These are phyloP conservation scores for Ustilago lituana DNA, from an alignment of 1,284 basidiomycete species.

Conservation along the genomic window DNA sequence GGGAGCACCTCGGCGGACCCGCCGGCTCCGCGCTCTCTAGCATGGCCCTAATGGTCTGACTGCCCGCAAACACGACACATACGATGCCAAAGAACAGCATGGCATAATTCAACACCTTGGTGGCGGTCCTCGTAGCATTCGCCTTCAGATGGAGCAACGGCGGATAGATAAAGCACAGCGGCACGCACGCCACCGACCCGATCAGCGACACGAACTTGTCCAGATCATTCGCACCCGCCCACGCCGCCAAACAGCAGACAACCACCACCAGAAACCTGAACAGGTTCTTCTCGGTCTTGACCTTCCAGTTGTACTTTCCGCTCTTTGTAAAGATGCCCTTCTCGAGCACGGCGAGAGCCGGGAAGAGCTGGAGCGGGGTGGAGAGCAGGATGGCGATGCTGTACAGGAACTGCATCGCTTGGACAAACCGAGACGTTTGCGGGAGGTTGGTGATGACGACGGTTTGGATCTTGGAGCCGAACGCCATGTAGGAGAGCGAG, in stretches of 20 bases:
- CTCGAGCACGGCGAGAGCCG: constrained; percentile 95
- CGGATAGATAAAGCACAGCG: constrained; percentile 90
- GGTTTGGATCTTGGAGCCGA: constrained; percentile 86
- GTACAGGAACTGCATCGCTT: constrained; percentile 75
- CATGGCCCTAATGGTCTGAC: constrained; percentile 73
- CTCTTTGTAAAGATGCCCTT: constrained; percentile 85
- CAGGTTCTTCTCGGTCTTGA: constrained; percentile 86
- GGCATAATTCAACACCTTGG: constrained; percentile 79
- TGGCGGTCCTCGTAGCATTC: constrained; percentile 75
- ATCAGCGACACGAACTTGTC: constrained; percentile 97
- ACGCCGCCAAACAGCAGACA: constrained; percentile 80
- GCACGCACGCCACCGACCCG: constrained; percentile 92
- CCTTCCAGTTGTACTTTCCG: constrained; percentile 79
- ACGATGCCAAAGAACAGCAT: constrained; percentile 83
- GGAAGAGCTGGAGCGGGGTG: constrained; percentile 89
- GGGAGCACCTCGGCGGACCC: constrained; percentile 29
- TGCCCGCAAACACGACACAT: constrained; percentile 86
- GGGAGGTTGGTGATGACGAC: constrained; percentile 96
- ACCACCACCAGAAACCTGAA: constrained; percentile 83
- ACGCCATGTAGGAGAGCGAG: constrained; percentile 85
- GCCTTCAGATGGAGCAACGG: constrained; percentile 92
- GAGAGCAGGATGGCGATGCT: constrained; percentile 87
- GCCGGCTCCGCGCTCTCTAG: constrained; percentile 24
- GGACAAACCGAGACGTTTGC: constrained; percentile 83
- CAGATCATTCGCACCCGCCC: constrained; percentile 85